Conservation (phyloP, 805 yeast genomes). For the Starmerella apicola region DNA sequence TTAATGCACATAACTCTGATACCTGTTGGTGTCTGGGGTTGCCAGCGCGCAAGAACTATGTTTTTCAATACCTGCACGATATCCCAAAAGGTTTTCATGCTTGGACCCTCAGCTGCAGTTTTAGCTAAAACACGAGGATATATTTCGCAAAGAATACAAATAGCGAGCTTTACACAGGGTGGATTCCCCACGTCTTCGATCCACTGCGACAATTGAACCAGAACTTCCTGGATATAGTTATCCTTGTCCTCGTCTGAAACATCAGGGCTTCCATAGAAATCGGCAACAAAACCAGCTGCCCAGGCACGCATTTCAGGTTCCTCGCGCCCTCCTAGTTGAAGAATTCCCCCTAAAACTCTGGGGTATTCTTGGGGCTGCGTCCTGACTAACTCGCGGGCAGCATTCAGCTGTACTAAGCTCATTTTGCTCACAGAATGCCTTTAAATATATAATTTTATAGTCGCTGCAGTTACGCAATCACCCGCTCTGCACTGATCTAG, state of each 20-base stretch:
- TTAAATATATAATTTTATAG: too few relatives aligned
- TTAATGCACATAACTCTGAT: conserved; percentile 59
- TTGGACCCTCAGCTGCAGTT: conserved; percentile 24
- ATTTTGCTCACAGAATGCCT: conserved; percentile 1
- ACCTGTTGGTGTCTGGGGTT: conserved; percentile 29
- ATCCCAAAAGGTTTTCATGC: conserved; percentile 40
- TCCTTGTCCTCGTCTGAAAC: conserved; percentile 19
- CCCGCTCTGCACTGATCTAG: too few relatives aligned
- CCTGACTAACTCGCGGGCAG: conserved; percentile 28
- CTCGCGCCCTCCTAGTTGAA: conserved; percentile 28
- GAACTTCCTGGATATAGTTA: conserved; percentile 23
- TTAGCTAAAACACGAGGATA: conserved; percentile 37
- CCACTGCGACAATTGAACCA: conserved; percentile 23
- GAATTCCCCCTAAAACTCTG: conserved; percentile 27
- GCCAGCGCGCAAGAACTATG: conserved; percentile 50
- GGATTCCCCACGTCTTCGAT: conserved; percentile 21
- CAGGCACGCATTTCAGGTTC: conserved; percentile 27
- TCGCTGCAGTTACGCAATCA: too few relatives aligned
- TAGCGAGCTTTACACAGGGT: conserved; percentile 28
- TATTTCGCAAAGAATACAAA: conserved; percentile 32
- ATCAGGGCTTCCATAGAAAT: conserved; percentile 27
- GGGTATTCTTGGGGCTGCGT: conserved; percentile 29
- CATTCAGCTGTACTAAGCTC: conserved; percentile 27
- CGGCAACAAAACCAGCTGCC: conserved; percentile 29
- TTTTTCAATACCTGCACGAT: conserved; percentile 44